Conservation (phyloP, 805 yeast genomes). For the Zygotorulaspora sp. region DNA sequence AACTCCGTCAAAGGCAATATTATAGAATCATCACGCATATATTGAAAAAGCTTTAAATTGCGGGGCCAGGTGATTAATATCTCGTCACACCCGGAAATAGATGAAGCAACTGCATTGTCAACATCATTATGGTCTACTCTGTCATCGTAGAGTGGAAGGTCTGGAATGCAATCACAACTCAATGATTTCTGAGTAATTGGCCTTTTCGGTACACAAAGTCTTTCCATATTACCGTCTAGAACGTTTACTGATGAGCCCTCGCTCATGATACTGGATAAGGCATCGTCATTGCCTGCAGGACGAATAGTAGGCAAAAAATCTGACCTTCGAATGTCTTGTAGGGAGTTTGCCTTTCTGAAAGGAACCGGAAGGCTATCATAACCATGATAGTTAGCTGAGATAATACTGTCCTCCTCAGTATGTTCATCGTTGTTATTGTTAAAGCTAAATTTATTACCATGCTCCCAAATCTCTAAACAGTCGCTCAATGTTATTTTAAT, state of each 20-base stretch:
- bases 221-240: not conserved
- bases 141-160: slow-evolving; percentile 3
- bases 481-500: slow-evolving; percentile 27
- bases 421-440: slow-evolving; percentile 3
- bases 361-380: slow-evolving; percentile 5
- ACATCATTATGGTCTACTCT: not conserved
- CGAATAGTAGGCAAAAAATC: slow-evolving; percentile 6
- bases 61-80: slow-evolving; percentile 10
- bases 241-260: slow-evolving; percentile 3
- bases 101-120: not conserved
- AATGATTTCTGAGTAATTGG: slow-evolving; percentile 16
- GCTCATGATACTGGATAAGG: slow-evolving; percentile 6
- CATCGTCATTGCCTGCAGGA: slow-evolving; percentile 1
- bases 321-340: slow-evolving; percentile 11
- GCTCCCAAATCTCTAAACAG: slow-evolving; percentile 31
- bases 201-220: slow-evolving; percentile 9
- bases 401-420: slow-evolving; percentile 3
- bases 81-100: not conserved
- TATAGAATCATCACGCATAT: slow-evolving; percentile 10
- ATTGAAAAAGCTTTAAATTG: slow-evolving; percentile 12
- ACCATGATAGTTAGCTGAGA: slow-evolving; percentile 4
- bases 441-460: slow-evolving; percentile 6
- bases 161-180: slow-evolving; percentile 20
- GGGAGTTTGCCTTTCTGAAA: slow-evolving; percentile 15
- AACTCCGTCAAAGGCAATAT: slow-evolving; percentile 17